phyloP scores from a whole-genome alignment of 2,329 filamentous ascomycete species.

The Pseudocercospora macadamiae region DNA sequence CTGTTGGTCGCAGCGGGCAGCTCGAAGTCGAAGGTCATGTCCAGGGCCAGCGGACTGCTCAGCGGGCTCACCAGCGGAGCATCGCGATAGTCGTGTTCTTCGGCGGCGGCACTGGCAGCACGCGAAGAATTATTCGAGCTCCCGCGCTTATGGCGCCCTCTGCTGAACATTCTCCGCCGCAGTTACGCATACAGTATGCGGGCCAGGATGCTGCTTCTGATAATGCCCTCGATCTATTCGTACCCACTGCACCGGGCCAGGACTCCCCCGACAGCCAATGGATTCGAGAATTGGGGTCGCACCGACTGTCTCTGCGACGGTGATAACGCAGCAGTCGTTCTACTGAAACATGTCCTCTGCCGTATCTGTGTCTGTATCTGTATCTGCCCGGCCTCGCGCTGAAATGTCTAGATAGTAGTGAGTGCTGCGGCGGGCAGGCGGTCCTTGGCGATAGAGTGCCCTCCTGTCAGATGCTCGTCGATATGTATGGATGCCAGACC shows the following conservation, averaged over 20 bases:
- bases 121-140: slow-evolving; percentile 6
- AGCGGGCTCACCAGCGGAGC: slow-evolving; percentile 32
- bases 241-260: background rate
- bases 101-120: slow-evolving; percentile 6
- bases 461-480: slow-evolving; percentile 1
- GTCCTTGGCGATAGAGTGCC: no score
- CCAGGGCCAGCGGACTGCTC: slow-evolving; percentile 9
- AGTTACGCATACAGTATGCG: slow-evolving; percentile 7
- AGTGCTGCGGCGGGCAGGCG: background rate
- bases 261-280: background rate
- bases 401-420: no score
- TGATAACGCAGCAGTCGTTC: background rate
- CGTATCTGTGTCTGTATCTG: no score
- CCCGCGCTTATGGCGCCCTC: slow-evolving; percentile 9
- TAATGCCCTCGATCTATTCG: background rate
- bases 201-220: slow-evolving; percentile 4
- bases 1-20: slow-evolving; percentile 20
- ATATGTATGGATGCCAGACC: background rate
- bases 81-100: slow-evolving; percentile 3
- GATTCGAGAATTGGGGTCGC: background rate
- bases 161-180: slow-evolving; percentile 14
- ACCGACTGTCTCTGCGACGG: background rate
- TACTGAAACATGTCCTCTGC: slow-evolving; percentile 4
- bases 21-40: slow-evolving; percentile 37
- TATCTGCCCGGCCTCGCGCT: no score